Evolutionary conservation across 306 rosid species (phyloP).

Genomic region (Acacia melanoxylon): DNA sequence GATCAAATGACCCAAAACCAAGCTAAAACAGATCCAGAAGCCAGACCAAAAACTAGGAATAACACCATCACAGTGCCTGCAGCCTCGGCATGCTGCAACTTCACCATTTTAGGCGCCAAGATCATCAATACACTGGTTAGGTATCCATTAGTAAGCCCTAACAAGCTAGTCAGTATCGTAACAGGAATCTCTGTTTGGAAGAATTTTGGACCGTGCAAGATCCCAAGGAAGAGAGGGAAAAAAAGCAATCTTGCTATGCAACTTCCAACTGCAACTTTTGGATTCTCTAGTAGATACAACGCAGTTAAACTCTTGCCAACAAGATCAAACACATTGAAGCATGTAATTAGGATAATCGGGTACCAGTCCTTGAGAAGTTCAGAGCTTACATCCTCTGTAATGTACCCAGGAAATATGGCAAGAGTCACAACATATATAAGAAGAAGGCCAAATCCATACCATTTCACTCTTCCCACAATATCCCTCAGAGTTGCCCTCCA

Average conservation of each 20-base stretch:
- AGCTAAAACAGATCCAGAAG: constrained; percentile 71
- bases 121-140: constrained; percentile 84
- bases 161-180: constrained; percentile 60
- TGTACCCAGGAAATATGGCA: constrained; percentile 86
- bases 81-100: constrained; percentile 76
- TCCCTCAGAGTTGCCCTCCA: constrained; percentile 69
- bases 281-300: constrained; percentile 57
- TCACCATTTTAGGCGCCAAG: constrained; percentile 73
- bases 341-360: constrained; percentile 62
- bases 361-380: constrained; percentile 82
- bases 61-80: constrained; percentile 76
- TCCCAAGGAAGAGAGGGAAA: constrained; percentile 79
- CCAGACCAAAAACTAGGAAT: constrained; percentile 75
- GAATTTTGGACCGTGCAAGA: constrained; percentile 83
- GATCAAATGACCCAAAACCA: constrained; percentile 88
- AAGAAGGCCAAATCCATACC: constrained; percentile 72
- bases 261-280: constrained; percentile 63
- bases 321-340: constrained; percentile 81
- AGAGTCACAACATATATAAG: constrained; percentile 77
- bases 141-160: constrained; percentile 92
- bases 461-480: constrained; percentile 62
- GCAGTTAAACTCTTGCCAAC: constrained; percentile 82
- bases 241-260: constrained; percentile 65
- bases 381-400: constrained; percentile 93
- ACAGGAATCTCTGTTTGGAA: constrained; percentile 83